Evolutionary conservation across 2,329 filamentous ascomycete genomes (phyloP).

Genomic region (Calycina marina): DNA sequence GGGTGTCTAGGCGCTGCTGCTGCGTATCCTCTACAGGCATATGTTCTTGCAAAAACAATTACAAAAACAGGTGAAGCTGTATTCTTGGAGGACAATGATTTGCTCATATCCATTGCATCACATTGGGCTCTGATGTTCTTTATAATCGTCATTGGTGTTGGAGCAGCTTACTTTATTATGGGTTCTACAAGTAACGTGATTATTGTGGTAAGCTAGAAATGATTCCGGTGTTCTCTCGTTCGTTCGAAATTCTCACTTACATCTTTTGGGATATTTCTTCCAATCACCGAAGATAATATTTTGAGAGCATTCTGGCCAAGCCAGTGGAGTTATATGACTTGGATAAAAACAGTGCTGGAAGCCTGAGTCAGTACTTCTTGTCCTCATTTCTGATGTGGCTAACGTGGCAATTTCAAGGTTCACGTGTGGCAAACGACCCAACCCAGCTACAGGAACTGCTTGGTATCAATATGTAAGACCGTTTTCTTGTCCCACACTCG

Average conservation of each 20-base stretch:
- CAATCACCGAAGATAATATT: slow-evolving; percentile 27
- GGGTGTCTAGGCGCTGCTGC: slow-evolving; percentile 3
- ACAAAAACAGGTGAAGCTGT: slow-evolving; percentile 12
- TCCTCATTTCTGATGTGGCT: no score
- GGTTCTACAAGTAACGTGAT: slow-evolving; percentile 25
- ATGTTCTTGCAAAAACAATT: slow-evolving; percentile 18
- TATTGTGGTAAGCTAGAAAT: slow-evolving; percentile 19
- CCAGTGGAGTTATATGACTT: slow-evolving; percentile 27
- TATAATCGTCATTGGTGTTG: slow-evolving; percentile 19
- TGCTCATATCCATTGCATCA: slow-evolving; percentile 2
- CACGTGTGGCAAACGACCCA: slow-evolving; percentile 32
- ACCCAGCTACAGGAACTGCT: slow-evolving; percentile 35
- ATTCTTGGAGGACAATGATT: neutral
- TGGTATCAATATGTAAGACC: slow-evolving; percentile 29
- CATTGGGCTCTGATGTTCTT: slow-evolving; percentile 9
- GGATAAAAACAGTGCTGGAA: slow-evolving; percentile 30
- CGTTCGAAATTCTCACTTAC: neutral
- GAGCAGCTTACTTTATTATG: slow-evolving; percentile 20
- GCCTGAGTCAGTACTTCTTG: no score
- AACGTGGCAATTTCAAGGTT: no score
- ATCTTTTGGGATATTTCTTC: slow-evolving; percentile 18
- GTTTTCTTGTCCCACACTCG: no score
- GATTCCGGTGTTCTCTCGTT: neutral
- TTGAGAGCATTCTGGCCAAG: slow-evolving; percentile 28
- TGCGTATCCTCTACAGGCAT: slow-evolving; percentile 22